Conservation (phyloP, 176 grass and related monocot species). For the Bonia amplexicaulis region DNA sequence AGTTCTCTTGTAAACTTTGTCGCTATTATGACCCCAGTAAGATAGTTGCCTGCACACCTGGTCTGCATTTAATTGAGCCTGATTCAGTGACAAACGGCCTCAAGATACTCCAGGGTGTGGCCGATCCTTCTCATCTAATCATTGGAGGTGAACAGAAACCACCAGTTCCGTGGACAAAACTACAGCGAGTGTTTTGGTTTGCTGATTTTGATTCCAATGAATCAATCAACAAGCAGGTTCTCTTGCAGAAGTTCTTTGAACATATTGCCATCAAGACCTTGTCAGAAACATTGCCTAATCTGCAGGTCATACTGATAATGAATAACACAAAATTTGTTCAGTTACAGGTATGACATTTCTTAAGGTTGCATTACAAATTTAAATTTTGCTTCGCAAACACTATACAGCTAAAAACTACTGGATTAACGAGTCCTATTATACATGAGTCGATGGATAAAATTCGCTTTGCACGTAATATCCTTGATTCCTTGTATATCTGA, state of each 20-base stretch:
- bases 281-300: slow-evolving; percentile 44
- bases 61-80: slow-evolving; percentile 26
- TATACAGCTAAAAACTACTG: neutral
- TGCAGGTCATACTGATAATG: slow-evolving; percentile 70
- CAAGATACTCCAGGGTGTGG: slow-evolving; percentile 50
- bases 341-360: slow-evolving; percentile 55
- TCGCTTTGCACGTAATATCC: too few relatives aligned
- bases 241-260: slow-evolving; percentile 65
- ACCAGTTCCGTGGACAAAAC: slow-evolving; percentile 49
- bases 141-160: slow-evolving; percentile 30
- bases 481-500: neutral
- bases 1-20: slow-evolving; percentile 59
- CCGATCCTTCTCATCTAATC: slow-evolving; percentile 48
- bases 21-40: slow-evolving; percentile 51
- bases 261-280: slow-evolving; percentile 59
- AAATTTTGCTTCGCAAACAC: neutral
- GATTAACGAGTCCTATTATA: neutral
- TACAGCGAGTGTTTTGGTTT: slow-evolving; percentile 65
- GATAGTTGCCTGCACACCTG: slow-evolving; percentile 57
- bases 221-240: slow-evolving; percentile 1
- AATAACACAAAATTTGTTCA: slow-evolving; percentile 66
- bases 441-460: neutral
- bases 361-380: neutral
- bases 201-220: slow-evolving; percentile 52
- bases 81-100: slow-evolving; percentile 38